These are phyloP conservation scores for Alnus rubra DNA, from an alignment of 306 rosid species.

Conservation along the genomic window DNA sequence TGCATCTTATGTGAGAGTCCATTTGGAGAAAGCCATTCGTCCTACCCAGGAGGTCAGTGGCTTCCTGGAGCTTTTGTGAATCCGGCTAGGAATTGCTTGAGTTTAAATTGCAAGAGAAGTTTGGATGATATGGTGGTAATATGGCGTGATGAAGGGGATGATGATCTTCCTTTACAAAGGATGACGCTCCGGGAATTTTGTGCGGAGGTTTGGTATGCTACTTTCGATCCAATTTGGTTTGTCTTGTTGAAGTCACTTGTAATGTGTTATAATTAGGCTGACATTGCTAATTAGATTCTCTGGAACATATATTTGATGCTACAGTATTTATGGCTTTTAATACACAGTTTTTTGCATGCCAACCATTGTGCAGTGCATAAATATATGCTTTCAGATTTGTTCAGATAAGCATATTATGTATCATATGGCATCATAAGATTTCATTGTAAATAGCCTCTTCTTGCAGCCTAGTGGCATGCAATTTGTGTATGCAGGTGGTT, in stretches of 20 bases:
- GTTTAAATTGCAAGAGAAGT: conserved; percentile 53
- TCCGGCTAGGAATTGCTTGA: conserved; percentile 78
- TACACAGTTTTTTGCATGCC: not conserved
- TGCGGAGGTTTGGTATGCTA: conserved; percentile 78
- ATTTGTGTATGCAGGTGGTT: not conserved
- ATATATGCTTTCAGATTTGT: not conserved
- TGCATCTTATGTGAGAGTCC: conserved; percentile 60
- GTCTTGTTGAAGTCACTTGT: not conserved
- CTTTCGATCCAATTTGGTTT: conserved; percentile 10
- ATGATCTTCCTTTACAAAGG: conserved; percentile 60
- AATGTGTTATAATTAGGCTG: conserved; percentile 4
- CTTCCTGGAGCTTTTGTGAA: conserved; percentile 83
- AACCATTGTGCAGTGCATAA: not conserved
- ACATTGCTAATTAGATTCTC: not conserved
- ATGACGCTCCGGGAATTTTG: conserved; percentile 70
- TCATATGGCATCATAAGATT: not conserved
- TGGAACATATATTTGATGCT: not conserved
- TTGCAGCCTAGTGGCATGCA: not conserved
- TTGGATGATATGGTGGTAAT: conserved; percentile 60
- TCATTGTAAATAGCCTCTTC: not conserved
- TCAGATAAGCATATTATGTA: not conserved
- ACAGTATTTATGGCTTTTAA: not conserved
- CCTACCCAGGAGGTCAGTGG: conserved; percentile 77
- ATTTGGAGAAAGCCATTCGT: conserved; percentile 33
- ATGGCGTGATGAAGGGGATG: conserved; percentile 83